Evolutionary conservation across 768 basidiomycete genomes (phyloP), one percentile per base, ranked within the genome.

Genomic region (Russula brevipes): DNA sequence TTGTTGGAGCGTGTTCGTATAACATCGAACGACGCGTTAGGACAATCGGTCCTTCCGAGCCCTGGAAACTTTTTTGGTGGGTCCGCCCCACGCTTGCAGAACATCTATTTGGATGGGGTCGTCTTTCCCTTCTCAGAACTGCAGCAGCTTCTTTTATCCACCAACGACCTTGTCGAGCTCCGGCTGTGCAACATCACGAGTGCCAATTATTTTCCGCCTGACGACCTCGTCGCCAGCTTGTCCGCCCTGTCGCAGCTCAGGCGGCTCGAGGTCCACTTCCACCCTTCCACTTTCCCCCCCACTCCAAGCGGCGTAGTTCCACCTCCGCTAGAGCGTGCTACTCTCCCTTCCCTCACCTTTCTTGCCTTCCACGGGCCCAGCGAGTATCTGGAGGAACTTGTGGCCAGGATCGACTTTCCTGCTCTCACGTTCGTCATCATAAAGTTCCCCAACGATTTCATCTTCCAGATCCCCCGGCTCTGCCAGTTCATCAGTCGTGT

Each of bases 1-100:
- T 4, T 7, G 50, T 60, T 50, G 11, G 56, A 54, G 12, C 63
- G 65, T 0, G 52, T 64, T 35, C 51, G 44, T 2, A 64, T 11
- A 63, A 76, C 53, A 72, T 81, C 30, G 65, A 38, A 44, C 67
- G 5, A 59, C 78, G 0, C 70, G 79, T 9, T 69, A 71, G n/a
- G 61, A 62, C 1, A 81, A 80, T 57, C 73, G 78, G 8, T 71
- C 54, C 17, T 61, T 24, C 31, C 33, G 33, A 51, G 17, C n/a
- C 38, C 45, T n/a, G 12, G 42, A 0, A 52, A 12, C 33, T 61
- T 56, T 36, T 39, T 61, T 46, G 39, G 39, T 11, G 47, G 60
- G 12, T 50, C 19, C 7, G 9, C 60, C 4, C 60, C 60, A 5
- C 54, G 54, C 36, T 36, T 61, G 49, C 46, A 24, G 9, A 30